Evolutionary conservation across 768 basidiomycete genomes (phyloP).

Genomic region (Suillus variegatus): DNA sequence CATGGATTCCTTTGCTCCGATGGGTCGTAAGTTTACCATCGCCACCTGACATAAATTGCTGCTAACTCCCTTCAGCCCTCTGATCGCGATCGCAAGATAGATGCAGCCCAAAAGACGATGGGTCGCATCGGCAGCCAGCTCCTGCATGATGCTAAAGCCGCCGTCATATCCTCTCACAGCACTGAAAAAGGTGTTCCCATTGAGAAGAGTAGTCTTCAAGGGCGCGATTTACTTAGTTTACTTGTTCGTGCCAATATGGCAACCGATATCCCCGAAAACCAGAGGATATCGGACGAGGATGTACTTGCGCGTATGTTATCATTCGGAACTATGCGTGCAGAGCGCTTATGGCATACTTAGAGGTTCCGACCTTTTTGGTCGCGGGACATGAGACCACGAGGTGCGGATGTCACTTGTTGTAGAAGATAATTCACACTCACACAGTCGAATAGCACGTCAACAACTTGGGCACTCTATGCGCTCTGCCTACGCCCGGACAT

Average conservation of each 20-base stretch:
- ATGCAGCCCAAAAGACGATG: slow-evolving; percentile 43
- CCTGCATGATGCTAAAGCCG: slow-evolving; percentile 49
- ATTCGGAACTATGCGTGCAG: no score
- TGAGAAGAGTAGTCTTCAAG: slow-evolving; percentile 33
- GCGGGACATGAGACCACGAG: slow-evolving; percentile 64
- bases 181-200: slow-evolving; percentile 29
- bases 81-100: slow-evolving; percentile 15
- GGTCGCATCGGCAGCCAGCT: slow-evolving; percentile 50
- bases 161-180: slow-evolving; percentile 23
- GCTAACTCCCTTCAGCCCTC: slow-evolving; percentile 22
- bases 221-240: slow-evolving; percentile 60
- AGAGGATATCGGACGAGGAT: slow-evolving; percentile 62
- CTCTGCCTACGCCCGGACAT: slow-evolving; percentile 48
- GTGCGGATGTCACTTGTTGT: slow-evolving; percentile 22
- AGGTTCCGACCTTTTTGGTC: slow-evolving; percentile 61
- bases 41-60: not conserved
- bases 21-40: slow-evolving; percentile 35
- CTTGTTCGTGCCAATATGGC: slow-evolving; percentile 67
- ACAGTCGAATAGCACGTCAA: slow-evolving; percentile 32
- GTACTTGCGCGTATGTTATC: slow-evolving; percentile 52
- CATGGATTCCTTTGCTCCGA: slow-evolving; percentile 38
- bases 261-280: slow-evolving; percentile 53
- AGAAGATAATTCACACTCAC: not conserved
- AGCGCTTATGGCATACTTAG: slow-evolving; percentile 30
- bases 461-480: slow-evolving; percentile 61